These are phyloP conservation scores for Ustilago sp. DNA, from an alignment of 1,284 basidiomycete genomes.

Conservation along the genomic window DNA sequence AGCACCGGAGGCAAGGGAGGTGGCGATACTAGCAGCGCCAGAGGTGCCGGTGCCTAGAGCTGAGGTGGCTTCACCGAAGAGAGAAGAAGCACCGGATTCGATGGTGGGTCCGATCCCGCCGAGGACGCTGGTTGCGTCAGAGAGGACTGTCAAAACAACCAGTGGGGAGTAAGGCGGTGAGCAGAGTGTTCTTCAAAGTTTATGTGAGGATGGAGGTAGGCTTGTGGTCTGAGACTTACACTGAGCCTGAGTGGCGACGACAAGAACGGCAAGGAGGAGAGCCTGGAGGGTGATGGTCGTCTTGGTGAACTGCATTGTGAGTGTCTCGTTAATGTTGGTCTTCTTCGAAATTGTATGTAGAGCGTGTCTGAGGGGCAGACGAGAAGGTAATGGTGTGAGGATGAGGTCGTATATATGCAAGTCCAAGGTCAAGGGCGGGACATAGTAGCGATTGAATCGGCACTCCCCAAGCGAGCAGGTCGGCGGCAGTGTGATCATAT, in stretches of 20 bases:
- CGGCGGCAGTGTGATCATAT: neutral
- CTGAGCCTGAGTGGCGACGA: conserved; percentile 34
- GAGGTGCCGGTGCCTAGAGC: neutral
- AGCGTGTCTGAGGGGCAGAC: neutral
- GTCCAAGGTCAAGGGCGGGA: neutral
- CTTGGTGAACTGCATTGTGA: conserved; percentile 43
- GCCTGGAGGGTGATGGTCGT: conserved; percentile 30
- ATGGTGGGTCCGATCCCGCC: neutral
- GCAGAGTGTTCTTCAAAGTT: too few relatives aligned
- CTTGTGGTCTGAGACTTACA: conserved; percentile 15
- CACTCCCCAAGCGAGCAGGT: conserved; percentile 1
- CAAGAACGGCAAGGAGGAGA: conserved; percentile 33
- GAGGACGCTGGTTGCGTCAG: conserved; percentile 11
- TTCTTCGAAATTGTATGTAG: too few relatives aligned
- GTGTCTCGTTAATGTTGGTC: neutral
- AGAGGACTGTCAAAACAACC: conserved; percentile 9
- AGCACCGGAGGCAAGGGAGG: neutral
- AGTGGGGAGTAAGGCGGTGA: neutral
- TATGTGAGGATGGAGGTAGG: neutral
- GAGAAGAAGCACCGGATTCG: neutral
- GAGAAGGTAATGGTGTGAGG: neutral
- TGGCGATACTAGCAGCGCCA: neutral
- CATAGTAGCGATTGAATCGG: conserved; percentile 3
- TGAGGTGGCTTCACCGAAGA: neutral
- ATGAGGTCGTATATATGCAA: conserved; percentile 2